Evolutionary conservation across 768 basidiomycete species (phyloP).

Genomic region (Candolleomyces aberdarensis): DNA sequence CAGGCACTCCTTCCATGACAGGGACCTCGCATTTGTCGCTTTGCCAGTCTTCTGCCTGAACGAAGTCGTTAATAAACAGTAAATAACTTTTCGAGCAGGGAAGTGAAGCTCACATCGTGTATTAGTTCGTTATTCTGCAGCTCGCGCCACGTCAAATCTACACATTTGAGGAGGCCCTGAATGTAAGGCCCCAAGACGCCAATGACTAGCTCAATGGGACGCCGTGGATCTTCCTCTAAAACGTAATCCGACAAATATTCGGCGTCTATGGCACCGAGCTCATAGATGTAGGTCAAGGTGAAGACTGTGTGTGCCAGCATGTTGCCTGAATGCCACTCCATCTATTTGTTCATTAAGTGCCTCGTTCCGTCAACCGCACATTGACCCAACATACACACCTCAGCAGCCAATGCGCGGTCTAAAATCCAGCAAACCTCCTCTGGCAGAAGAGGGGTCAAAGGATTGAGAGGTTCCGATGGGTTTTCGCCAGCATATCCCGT

Average conservation of each 20-base stretch:
- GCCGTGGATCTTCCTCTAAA: conserved; percentile 33
- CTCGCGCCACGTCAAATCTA: conserved; percentile 81
- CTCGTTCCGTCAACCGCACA: conserved; percentile 9
- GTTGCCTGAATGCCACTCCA: conserved; percentile 85
- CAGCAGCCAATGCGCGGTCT: conserved; percentile 72
- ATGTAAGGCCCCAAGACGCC: conserved; percentile 66
- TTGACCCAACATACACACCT: conserved; percentile 44
- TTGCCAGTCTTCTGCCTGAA: conserved; percentile 84
- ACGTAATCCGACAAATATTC: conserved; percentile 34
- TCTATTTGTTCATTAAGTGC: conserved; percentile 41
- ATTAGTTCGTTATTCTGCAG: conserved; percentile 64
- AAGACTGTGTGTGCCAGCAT: conserved; percentile 85
- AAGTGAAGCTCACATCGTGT: conserved; percentile 60
- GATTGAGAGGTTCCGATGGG: conserved; percentile 52
- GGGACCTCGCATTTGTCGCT: conserved; percentile 84
- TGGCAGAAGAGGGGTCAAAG: conserved; percentile 58
- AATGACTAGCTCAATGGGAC: conserved; percentile 62
- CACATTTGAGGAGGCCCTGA: conserved; percentile 72
- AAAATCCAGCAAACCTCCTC: conserved; percentile 89
- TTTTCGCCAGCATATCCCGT: conserved; percentile 61
- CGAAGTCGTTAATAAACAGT: conserved; percentile 8
- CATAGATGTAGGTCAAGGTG: conserved; percentile 72
- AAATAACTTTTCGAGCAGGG: conserved; percentile 9
- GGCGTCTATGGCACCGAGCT: conserved; percentile 57
- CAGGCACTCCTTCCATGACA: conserved; percentile 61